A percentile compares a stretch with the other conserved stretches of the same genome.
Evolutionary conservation across 2,329 filamentous ascomycete genomes (phyloP).

Genomic region (Botrytis aclada): DNA sequence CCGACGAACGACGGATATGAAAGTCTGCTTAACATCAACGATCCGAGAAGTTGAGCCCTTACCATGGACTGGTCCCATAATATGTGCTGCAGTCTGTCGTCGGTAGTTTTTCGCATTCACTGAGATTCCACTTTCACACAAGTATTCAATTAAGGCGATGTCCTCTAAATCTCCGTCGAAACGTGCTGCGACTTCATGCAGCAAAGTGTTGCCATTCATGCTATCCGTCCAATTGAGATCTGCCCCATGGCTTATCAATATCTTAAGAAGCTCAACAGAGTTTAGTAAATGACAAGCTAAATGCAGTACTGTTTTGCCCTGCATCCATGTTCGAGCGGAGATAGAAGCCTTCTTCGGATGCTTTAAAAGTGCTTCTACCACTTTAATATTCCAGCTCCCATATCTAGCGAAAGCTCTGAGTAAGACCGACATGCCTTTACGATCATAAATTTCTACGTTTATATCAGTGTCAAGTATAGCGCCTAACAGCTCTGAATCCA

Average conservation of each 20-base stretch:
- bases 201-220: constrained; percentile 17
- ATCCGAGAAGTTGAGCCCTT: not conserved
- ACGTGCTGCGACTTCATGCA: constrained; percentile 8
- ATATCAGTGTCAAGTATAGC: constrained; percentile 2
- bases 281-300: not conserved
- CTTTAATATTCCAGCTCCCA: too few species aligned
- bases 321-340: not conserved
- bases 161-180: not conserved
- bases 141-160: not conserved
- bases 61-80: not conserved
- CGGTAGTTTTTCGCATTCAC: constrained; percentile 4
- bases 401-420: not conserved
- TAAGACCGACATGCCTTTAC: not conserved
- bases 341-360: not conserved
- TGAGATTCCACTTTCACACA: not conserved
- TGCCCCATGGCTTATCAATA: constrained; percentile 18
- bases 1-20: constrained; percentile 10
- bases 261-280: constrained; percentile 1
- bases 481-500: not conserved
- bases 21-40: not conserved
- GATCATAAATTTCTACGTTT: not conserved
- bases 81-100: constrained; percentile 19
- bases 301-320: constrained; percentile 19
- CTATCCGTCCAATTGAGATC: constrained; percentile 16
- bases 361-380: not conserved